phyloP scores from a whole-genome alignment of 169 alveolate species.

The Miamiensis avidus region DNA sequence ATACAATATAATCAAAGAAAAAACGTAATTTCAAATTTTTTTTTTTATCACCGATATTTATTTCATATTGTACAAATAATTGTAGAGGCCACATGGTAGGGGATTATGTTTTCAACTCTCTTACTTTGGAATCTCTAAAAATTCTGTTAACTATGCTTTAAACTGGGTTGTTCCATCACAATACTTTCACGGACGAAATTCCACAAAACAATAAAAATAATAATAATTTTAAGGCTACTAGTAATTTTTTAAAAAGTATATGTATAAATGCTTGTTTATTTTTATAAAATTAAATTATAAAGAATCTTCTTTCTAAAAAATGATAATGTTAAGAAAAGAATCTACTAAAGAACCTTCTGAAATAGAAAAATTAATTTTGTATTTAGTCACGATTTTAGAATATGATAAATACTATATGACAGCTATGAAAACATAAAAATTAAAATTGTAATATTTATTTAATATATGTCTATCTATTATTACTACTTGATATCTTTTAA shows the following conservation, averaged over 20 bases:
- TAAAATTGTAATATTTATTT: not conserved
- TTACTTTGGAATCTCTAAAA: slow-evolving; percentile 38
- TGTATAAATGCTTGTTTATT: too few species aligned
- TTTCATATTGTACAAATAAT: too few species aligned
- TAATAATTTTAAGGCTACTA: not conserved
- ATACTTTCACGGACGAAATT: not conserved
- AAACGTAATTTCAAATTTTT: too few species aligned
- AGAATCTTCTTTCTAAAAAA: not conserved
- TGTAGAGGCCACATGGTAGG: too few species aligned
- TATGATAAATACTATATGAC: slow-evolving; percentile 19
- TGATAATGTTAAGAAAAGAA: too few species aligned
- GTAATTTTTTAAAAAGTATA: too few species aligned
- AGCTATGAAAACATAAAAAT: not conserved
- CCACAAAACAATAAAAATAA: not conserved
- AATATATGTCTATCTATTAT: too few species aligned
- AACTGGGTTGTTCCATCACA: slow-evolving; percentile 30
- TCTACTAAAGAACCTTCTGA: not conserved
- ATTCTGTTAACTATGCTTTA: slow-evolving; percentile 25
- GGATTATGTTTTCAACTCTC: slow-evolving; percentile 30
- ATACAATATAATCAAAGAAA: too few species aligned
- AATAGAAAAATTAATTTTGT: not conserved
- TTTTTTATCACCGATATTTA: too few species aligned
- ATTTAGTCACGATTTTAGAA: slow-evolving; percentile 20
- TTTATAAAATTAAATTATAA: too few species aligned
- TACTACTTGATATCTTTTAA: too few species aligned